A percentile compares a stretch with the other conserved stretches of the same genome.
phyloP scores from a whole-genome alignment of 768 basidiomycete species.

The Obba rivulosa region DNA sequence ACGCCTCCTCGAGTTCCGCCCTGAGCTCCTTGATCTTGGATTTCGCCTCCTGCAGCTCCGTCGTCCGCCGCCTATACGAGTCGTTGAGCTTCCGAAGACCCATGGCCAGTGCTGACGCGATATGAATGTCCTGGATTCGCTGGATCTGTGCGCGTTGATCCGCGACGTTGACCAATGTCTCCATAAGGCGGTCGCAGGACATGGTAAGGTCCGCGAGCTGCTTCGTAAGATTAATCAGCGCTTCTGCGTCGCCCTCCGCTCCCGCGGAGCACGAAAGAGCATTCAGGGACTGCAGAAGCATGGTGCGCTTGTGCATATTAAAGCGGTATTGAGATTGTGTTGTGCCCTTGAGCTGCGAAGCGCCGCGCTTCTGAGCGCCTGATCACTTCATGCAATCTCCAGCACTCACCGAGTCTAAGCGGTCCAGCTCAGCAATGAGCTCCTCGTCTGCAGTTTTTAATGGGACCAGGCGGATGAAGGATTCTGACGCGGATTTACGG shows the following conservation, averaged over 20 bases:
- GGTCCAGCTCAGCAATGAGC: constrained; percentile 53
- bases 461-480: constrained; percentile 67
- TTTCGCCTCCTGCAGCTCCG: constrained; percentile 47
- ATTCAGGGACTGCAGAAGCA: constrained; percentile 66
- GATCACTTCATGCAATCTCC: neutral
- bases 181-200: constrained; percentile 52
- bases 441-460: constrained; percentile 53
- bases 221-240: constrained; percentile 39
- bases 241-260: constrained; percentile 31
- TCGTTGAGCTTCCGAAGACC: constrained; percentile 76
- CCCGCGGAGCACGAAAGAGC: constrained; percentile 34
- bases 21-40: constrained; percentile 50
- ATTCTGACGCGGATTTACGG: constrained; percentile 59
- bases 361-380: neutral
- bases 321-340: constrained; percentile 68
- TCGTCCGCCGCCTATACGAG: constrained; percentile 60
- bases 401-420: constrained; percentile 36
- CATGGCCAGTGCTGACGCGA: constrained; percentile 71
- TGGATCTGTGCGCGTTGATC: constrained; percentile 66
- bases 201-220: constrained; percentile 59
- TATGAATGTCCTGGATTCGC: constrained; percentile 57
- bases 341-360: constrained; percentile 33
- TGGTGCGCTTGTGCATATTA: constrained; percentile 58
- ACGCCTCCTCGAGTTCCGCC: constrained; percentile 74
- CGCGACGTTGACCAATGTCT: constrained; percentile 49